These are phyloP conservation scores for Penicillium sp. DNA, from an alignment of 2,329 filamentous ascomycete genomes.

Conservation along the genomic window DNA sequence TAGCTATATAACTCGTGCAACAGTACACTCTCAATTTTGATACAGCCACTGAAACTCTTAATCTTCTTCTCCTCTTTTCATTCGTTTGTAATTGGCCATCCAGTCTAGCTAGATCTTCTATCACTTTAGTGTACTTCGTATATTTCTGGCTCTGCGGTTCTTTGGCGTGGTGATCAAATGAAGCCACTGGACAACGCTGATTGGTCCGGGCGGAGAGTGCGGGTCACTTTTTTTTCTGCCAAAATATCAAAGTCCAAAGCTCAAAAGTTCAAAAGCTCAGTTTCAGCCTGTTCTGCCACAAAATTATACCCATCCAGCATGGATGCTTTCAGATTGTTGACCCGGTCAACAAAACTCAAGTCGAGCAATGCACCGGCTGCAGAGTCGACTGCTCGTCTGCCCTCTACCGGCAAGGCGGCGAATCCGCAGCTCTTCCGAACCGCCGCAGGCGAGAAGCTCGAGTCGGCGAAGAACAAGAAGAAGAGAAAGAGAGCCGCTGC, in stretches of 20 bases:
- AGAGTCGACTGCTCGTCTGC: conserved; percentile 40
- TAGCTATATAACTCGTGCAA: neutral
- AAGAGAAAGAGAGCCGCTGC: conserved; percentile 47
- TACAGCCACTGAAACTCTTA: neutral
- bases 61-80: neutral
- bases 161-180: conserved; percentile 5
- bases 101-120: neutral
- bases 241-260: conserved; percentile 27
- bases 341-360: conserved; percentile 53
- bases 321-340: conserved; percentile 55
- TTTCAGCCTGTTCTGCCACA: conserved; percentile 14
- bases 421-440: conserved; percentile 48
- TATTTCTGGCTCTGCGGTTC: conserved; percentile 3
- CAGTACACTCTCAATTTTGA: neutral
- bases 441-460: conserved; percentile 38
- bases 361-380: conserved; percentile 35
- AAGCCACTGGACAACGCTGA: conserved; percentile 30
- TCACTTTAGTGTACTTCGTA: neutral
- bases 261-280: neutral
- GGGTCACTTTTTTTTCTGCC: conserved; percentile 36
- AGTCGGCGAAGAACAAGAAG: conserved; percentile 36
- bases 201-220: conserved; percentile 41
- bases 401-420: conserved; percentile 49
- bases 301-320: conserved; percentile 35
- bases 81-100: neutral